phyloP scores from a whole-genome alignment of 495 filamentous ascomycete genomes.

The Cryomyces minteri region DNA sequence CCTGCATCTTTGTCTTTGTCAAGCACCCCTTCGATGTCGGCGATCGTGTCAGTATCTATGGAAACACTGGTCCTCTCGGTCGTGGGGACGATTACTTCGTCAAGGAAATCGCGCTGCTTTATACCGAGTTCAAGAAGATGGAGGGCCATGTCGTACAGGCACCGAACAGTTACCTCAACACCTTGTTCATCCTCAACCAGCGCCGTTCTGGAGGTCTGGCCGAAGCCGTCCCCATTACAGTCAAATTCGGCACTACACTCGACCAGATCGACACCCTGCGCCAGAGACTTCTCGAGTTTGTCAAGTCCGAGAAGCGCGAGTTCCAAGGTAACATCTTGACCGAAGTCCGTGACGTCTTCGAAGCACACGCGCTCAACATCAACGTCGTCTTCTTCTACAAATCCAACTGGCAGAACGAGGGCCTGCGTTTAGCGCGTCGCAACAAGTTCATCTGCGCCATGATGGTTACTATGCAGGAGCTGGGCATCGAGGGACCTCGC shows the following conservation, averaged over 20 bases:
- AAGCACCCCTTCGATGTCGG: slow-evolving; percentile 98
- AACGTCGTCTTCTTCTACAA: slow-evolving; percentile 99
- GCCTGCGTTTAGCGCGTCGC: slow-evolving; percentile 69
- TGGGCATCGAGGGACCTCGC: slow-evolving; percentile 76
- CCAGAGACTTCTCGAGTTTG: slow-evolving; percentile 67
- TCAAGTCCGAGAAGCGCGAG: slow-evolving; percentile 72
- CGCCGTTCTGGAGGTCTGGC: slow-evolving; percentile 75
- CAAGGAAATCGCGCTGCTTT: slow-evolving; percentile 84
- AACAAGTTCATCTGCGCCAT: slow-evolving; percentile 93
- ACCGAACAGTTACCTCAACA: slow-evolving; percentile 85
- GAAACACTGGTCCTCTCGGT: slow-evolving; percentile 61
- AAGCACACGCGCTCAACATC: slow-evolving; percentile 57
- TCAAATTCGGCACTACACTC: slow-evolving; percentile 79
- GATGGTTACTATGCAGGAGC: slow-evolving; percentile 70
- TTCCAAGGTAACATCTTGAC: slow-evolving; percentile 84
- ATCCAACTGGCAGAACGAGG: slow-evolving; percentile 84
- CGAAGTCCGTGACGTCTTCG: slow-evolving; percentile 51
- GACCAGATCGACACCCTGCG: slow-evolving; percentile 77
- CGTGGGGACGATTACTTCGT: slow-evolving; percentile 89
- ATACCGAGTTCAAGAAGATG: slow-evolving; percentile 98
- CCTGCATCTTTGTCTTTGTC: slow-evolving; percentile 87
- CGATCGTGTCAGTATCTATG: slow-evolving; percentile 81
- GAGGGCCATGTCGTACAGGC: slow-evolving; percentile 91
- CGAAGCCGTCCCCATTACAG: slow-evolving; percentile 65
- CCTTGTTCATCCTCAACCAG: slow-evolving; percentile 87